Conservation (phyloP, 371 early-diverging fungal genomes). For the Mortierella sp. region DNA sequence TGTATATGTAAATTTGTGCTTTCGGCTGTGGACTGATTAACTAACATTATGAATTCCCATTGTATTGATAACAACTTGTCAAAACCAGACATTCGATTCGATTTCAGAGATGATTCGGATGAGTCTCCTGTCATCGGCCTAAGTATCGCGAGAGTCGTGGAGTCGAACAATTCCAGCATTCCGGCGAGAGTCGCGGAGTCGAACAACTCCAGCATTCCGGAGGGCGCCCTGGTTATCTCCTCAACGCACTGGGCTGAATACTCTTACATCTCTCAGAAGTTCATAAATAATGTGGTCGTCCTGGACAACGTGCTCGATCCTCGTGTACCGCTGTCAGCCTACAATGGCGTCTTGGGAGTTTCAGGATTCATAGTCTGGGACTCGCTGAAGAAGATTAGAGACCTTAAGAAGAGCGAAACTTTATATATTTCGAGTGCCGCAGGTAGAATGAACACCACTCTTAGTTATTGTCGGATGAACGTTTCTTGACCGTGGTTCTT, state of each 20-base stretch:
- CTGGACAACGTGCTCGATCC: conserved; percentile 1
- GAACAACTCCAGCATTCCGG: conserved; percentile 24
- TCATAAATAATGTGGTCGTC: conserved; percentile 9
- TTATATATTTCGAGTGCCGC: conserved; percentile 64
- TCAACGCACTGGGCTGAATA: conserved; percentile 29
- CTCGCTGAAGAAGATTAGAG: conserved; percentile 52
- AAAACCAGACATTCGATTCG: conserved; percentile 41
- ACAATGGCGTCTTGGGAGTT: conserved; percentile 63
- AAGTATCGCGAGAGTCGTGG: conserved; percentile 33
- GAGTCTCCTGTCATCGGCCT: conserved; percentile 27
- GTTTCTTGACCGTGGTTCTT: not conserved
- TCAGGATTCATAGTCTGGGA: conserved; percentile 59
- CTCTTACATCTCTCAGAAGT: not conserved
- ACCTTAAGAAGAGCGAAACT: conserved; percentile 76
- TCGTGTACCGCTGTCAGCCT: conserved; percentile 24
- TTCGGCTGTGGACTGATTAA: too few species aligned
- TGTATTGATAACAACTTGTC: too few species aligned
- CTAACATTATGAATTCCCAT: too few species aligned
- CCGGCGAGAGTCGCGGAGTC: conserved; percentile 22
- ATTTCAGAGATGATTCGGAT: conserved; percentile 11
- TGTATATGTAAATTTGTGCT: too few species aligned
- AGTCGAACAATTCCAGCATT: conserved; percentile 23
- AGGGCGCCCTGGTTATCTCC: conserved; percentile 12
- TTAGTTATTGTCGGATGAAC: too few species aligned
- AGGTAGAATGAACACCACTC: conserved; percentile 48